Evolutionary conservation across 257 asterid genomes (phyloP).

Genomic region (Solanum medicagineum): DNA sequence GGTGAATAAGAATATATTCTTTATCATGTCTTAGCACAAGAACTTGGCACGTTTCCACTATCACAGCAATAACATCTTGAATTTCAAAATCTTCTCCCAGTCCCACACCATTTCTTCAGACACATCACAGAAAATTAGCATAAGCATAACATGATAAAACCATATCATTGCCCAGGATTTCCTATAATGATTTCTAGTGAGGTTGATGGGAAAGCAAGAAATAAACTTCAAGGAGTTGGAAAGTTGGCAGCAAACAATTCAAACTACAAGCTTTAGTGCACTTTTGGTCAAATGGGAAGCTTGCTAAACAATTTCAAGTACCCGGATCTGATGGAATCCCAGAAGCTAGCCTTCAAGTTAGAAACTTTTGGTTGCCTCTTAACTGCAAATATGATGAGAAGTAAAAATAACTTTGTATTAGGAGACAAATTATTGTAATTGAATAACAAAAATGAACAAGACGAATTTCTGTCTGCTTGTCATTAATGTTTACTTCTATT

Average conservation of each 20-base stretch:
- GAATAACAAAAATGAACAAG: not conserved
- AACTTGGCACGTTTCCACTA: not conserved
- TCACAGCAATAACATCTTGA: not conserved
- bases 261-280: not conserved
- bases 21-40: not conserved
- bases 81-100: not conserved
- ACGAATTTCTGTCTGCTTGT: not conserved
- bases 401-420: not conserved
- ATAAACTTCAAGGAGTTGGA: not conserved
- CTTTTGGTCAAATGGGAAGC: not conserved
- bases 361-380: conserved; percentile 35
- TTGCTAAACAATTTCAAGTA: conserved; percentile 11
- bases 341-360: conserved; percentile 56
- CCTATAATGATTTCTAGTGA: not conserved
- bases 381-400: conserved; percentile 33
- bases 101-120: not conserved
- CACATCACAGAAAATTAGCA: not conserved
- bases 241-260: not conserved
- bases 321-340: conserved; percentile 99
- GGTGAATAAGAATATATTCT: not conserved
- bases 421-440: not conserved
- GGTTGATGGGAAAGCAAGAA: not conserved
- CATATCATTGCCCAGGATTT: not conserved
- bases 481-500: not conserved
- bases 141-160: not conserved